Base-by-base conservation (phyloP, 805 yeast species). In the Candida dajiaensis region DNA sequence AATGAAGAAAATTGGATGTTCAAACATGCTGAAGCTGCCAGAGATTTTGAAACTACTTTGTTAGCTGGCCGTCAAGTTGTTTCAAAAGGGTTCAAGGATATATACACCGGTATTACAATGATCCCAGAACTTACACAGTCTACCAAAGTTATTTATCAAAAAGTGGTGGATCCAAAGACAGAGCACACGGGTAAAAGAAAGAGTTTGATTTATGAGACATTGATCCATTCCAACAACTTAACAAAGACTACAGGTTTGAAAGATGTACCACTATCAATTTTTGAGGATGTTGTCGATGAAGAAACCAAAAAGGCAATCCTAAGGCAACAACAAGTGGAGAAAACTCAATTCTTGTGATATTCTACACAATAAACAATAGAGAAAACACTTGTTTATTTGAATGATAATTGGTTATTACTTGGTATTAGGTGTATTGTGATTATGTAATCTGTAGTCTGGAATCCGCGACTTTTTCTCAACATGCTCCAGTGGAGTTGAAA, bases 111-210 rank as follows among this genome's bases (percentile, higher is more conserved):
- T n/a, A 72, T 85, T 28, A 71, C 74, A 33, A 88, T 89, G 62
- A 79, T 78, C 29, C 97, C 98, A 3, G 61, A 57, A 19, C 69
- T 72, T 5, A 83, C 95, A 8, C 99, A 94, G 66, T 88, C 98
- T 1, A 69, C 6, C 57, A 58, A 40, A 54, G 65, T 49, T 29
- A 53, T 40, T 53, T 53, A 43, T 46, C 58, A 46, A 41, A 58
- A 47, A 25, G 41, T 46, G 26, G 40, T 67, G 8, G 51, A 46
- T 25, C 69, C 65, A 42, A 46, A 65, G 2, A 62, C 59, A 0
- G 61, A 54, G 8, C 46, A 61, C 12, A 52, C 54, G 6, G 66
- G 54, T 15, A 50, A 59, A 21, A 50, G 61, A 22, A 59, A 65
- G 23, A 64, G 70, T 40, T 58, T 83, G 6, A 57, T 66, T 33